Percentiles rank a stretch among this genome's conserved stretches.
phyloP scores from a whole-genome alignment of 1,284 basidiomycete species.

The Leccinum subrobustum region DNA sequence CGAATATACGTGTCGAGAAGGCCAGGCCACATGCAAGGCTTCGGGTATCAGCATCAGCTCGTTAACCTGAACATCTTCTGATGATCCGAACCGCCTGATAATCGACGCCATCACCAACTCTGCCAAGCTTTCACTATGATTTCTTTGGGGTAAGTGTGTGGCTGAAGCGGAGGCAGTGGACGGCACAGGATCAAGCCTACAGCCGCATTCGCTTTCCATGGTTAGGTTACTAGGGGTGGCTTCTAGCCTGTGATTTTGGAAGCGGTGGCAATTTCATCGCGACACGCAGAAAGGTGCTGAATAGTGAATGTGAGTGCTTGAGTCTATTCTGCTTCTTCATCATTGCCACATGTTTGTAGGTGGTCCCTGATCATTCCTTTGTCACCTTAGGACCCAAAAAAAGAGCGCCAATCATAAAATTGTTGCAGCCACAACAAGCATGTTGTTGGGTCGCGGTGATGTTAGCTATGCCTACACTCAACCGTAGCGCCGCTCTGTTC shows the following conservation, averaged over 20 bases:
- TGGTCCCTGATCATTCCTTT: not conserved
- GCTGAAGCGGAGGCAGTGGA: constrained; percentile 3
- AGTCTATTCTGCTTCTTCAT: not conserved
- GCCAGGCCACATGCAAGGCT: not conserved
- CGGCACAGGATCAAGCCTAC: constrained; percentile 2
- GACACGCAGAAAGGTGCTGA: not conserved
- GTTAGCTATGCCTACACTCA: not conserved
- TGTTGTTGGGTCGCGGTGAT: not conserved
- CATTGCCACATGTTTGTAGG: not conserved
- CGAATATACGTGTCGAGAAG: not conserved
- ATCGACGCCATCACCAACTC: constrained; percentile 4
- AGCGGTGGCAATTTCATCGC: not conserved
- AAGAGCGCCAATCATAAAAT: not conserved
- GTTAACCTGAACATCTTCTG: not conserved
- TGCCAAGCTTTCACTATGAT: constrained; percentile 3
- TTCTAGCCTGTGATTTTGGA: not conserved
- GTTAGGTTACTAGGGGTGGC: not conserved
- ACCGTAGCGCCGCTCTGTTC: not conserved
- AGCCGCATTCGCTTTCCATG: constrained; percentile 6
- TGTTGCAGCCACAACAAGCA: not conserved
- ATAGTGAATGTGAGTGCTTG: not conserved
- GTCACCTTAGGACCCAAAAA: not conserved
- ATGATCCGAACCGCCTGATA: constrained; percentile 5
- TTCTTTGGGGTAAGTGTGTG: constrained; percentile 8
- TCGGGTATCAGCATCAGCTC: not conserved